Evolutionary conservation across 148 eudicot genomes (phyloP).

Genomic region (Beta vulgaris): DNA sequence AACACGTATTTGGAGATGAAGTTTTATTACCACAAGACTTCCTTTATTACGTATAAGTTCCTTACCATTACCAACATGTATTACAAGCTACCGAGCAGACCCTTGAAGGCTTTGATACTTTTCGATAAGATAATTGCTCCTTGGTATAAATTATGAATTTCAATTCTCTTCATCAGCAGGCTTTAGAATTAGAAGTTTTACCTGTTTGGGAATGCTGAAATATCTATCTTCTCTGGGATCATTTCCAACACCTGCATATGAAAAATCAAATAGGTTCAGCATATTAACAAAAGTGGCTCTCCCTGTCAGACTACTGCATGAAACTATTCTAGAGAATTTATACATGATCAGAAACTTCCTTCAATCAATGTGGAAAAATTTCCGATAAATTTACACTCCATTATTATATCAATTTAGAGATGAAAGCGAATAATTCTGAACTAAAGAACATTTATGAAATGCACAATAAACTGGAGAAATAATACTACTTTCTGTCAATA

Average conservation of each 20-base stretch:
- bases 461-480: background rate
- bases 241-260: constrained; percentile 76
- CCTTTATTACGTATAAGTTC: no score
- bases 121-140: background rate
- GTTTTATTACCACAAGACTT: no score
- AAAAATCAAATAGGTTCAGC: background rate
- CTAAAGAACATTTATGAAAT: background rate
- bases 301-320: background rate
- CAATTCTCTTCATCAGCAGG: background rate
- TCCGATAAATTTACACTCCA: background rate
- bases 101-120: no score
- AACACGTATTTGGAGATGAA: no score
- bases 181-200: constrained; percentile 13
- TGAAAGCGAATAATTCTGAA: background rate
- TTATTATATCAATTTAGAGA: background rate
- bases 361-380: no score
- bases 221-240: constrained; percentile 97
- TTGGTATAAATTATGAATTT: background rate
- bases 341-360: background rate
- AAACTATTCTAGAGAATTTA: no score
- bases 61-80: no score
- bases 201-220: constrained; percentile 97
- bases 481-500: no score
- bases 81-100: no score
- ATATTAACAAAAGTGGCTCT: background rate